Conservation (phyloP, 2,329 filamentous ascomycete species). For the Colletotrichum spaethianum region DNA sequence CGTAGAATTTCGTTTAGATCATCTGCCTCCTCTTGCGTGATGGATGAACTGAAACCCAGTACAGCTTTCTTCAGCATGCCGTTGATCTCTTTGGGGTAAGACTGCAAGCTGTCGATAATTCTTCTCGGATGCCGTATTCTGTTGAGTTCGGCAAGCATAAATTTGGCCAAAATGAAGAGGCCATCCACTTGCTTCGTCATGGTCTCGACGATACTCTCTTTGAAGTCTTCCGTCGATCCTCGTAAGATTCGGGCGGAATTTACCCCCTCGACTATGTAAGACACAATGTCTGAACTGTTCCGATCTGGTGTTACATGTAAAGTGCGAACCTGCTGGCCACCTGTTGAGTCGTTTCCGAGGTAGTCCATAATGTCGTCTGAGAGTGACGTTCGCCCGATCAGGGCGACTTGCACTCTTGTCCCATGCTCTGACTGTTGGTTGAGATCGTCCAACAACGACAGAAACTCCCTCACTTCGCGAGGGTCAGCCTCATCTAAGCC, state of each 20-base stretch:
- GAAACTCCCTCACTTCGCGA: slow-evolving; percentile 54
- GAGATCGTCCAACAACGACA: slow-evolving; percentile 52
- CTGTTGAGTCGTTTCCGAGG: slow-evolving; percentile 41
- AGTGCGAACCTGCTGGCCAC: slow-evolving; percentile 52
- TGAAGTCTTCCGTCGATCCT: slow-evolving; percentile 50
- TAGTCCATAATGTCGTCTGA: slow-evolving; percentile 57
- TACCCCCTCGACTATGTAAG: slow-evolving; percentile 59
- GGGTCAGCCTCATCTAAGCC: slow-evolving; percentile 61
- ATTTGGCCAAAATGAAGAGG: slow-evolving; percentile 64
- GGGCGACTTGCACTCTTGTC: slow-evolving; percentile 53
- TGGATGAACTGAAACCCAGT: slow-evolving; percentile 55
- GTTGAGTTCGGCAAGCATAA: slow-evolving; percentile 65
- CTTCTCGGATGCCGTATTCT: slow-evolving; percentile 61
- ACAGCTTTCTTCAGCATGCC: slow-evolving; percentile 60
- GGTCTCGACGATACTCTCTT: slow-evolving; percentile 55
- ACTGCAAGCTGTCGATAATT: slow-evolving; percentile 59
- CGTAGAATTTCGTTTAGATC: slow-evolving; percentile 63
- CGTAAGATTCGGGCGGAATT: slow-evolving; percentile 55
- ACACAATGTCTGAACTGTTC: slow-evolving; percentile 57
- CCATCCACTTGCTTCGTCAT: slow-evolving; percentile 60
- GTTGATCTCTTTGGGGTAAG: slow-evolving; percentile 60
- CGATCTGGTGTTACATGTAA: slow-evolving; percentile 60
- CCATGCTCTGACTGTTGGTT: slow-evolving; percentile 39
- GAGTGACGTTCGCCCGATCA: slow-evolving; percentile 60
- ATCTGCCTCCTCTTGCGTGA: slow-evolving; percentile 55